These are phyloP conservation scores for Acacia crassicarpa DNA, from an alignment of 306 rosid genomes.

Conservation along the genomic window DNA sequence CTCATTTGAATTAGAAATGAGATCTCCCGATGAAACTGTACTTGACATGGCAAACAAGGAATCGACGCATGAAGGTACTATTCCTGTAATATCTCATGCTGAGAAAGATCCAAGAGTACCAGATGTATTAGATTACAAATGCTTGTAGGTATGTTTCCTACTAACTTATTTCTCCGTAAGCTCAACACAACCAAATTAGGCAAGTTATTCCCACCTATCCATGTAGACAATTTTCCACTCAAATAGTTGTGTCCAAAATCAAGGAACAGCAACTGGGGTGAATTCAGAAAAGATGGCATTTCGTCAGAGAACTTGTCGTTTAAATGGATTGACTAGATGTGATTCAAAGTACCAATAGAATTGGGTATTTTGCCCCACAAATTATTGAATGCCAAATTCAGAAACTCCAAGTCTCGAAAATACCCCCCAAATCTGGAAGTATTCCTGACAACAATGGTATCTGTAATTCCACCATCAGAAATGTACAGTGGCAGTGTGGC, in stretches of 20 bases:
- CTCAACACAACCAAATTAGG: background rate
- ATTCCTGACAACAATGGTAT: background rate
- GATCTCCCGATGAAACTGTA: background rate
- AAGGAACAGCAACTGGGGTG: background rate
- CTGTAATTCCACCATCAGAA: background rate
- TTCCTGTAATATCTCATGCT: constrained; percentile 29
- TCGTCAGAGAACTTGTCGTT: constrained; percentile 2
- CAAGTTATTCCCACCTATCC: constrained; percentile 7
- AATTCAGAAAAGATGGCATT: constrained; percentile 5
- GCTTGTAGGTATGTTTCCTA: constrained; percentile 26
- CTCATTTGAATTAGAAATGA: background rate
- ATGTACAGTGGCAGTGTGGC: constrained; percentile 23
- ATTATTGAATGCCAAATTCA: background rate
- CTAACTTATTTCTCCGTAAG: background rate
- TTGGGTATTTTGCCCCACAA: background rate
- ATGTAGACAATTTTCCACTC: background rate
- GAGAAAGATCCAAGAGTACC: constrained; percentile 36
- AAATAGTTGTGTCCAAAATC: constrained; percentile 20
- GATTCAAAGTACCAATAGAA: background rate
- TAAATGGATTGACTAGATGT: background rate
- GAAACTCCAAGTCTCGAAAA: background rate
- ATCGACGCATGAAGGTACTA: constrained; percentile 34
- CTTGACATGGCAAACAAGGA: constrained; percentile 2
- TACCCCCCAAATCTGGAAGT: background rate
- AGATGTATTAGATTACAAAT: constrained; percentile 27